Evolutionary conservation across 352 stramenopile species (phyloP).

Genomic region (Synura sp.): DNA sequence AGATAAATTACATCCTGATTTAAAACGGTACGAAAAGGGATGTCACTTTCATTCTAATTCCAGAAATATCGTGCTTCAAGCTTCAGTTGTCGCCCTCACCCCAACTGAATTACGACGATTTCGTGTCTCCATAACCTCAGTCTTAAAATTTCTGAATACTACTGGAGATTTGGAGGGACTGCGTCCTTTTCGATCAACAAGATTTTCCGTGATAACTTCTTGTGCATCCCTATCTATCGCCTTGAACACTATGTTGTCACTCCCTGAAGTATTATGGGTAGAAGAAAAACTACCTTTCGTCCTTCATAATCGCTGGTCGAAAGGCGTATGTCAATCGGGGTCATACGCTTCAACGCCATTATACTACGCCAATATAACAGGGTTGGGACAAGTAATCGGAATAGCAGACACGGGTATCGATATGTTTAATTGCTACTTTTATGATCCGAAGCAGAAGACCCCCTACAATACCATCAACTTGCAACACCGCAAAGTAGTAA

Average conservation of each 20-base stretch:
- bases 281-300: neutral
- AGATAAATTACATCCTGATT: too few species aligned
- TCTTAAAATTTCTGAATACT: too few species aligned
- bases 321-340: neutral
- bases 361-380: neutral
- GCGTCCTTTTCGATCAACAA: too few species aligned
- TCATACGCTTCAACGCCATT: neutral
- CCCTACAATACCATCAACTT: neutral
- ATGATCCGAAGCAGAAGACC: neutral
- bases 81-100: too few species aligned
- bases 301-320: neutral
- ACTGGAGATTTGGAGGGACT: neutral
- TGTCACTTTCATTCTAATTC: too few species aligned
- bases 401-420: conserved; percentile 16
- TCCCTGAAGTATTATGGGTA: neutral
- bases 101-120: too few species aligned
- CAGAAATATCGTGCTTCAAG: too few species aligned
- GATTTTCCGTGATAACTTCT: conserved; percentile 56
- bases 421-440: conserved; percentile 22
- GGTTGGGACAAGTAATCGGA: neutral
- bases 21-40: too few species aligned
- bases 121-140: too few species aligned
- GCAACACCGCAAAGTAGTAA: neutral
- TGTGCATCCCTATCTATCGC: neutral
- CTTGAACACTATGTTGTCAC: neutral